These are phyloP conservation scores for Kwoniella bestiolae DNA, from an alignment of 768 basidiomycete genomes.

Conservation along the genomic window DNA sequence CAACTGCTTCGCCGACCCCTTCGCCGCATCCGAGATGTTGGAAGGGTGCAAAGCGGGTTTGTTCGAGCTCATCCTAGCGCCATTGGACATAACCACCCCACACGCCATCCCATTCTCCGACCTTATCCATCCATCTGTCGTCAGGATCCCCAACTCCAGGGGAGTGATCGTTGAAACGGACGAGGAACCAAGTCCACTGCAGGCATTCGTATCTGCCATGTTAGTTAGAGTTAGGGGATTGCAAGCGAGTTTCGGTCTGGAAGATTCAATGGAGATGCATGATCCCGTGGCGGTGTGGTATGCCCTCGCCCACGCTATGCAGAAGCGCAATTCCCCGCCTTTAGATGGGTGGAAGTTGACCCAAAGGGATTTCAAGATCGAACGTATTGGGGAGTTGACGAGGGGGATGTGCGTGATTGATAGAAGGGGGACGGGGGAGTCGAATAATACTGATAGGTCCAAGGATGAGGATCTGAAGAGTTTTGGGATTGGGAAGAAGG, in stretches of 20 bases:
- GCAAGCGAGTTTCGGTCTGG: slow-evolving; percentile 75
- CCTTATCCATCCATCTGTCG: slow-evolving; percentile 64
- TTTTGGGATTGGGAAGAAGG: slow-evolving; percentile 26
- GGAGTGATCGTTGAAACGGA: neutral
- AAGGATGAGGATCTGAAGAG: slow-evolving; percentile 36
- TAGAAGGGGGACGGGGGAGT: slow-evolving; percentile 65
- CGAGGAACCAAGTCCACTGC: slow-evolving; percentile 60
- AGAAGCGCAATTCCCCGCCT: slow-evolving; percentile 33
- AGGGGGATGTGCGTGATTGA: slow-evolving; percentile 88
- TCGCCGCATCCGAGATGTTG: slow-evolving; percentile 72
- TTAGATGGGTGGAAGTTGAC: slow-evolving; percentile 66
- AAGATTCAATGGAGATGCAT: slow-evolving; percentile 84
- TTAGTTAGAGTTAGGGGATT: slow-evolving; percentile 73
- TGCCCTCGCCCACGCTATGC: slow-evolving; percentile 62
- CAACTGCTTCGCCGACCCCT: slow-evolving; percentile 80
- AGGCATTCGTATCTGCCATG: slow-evolving; percentile 71
- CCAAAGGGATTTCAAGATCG: slow-evolving; percentile 68
- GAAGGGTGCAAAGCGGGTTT: slow-evolving; percentile 61
- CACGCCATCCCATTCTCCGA: slow-evolving; percentile 74
- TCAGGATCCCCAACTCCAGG: slow-evolving; percentile 1
- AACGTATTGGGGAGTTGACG: slow-evolving; percentile 75
- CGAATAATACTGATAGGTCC: slow-evolving; percentile 63
- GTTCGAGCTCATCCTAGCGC: slow-evolving; percentile 61
- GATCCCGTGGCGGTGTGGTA: slow-evolving; percentile 90
- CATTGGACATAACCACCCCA: slow-evolving; percentile 79